Base-by-base conservation (phyloP, 1,284 basidiomycete genomes). In the Cryptococcus sp. region DNA sequence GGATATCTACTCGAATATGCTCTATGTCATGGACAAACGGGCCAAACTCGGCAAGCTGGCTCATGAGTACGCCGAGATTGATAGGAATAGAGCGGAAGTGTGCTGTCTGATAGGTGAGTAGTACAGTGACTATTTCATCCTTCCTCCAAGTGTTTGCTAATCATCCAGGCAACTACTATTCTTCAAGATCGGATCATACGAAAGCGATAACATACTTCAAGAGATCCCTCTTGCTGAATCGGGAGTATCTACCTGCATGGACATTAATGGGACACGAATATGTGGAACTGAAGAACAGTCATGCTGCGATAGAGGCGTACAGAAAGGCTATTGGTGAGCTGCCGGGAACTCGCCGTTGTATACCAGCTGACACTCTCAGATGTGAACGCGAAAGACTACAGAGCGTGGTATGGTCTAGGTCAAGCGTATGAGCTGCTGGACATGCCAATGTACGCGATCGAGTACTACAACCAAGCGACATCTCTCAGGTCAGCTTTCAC, bases 231-330 rank as follows among this genome's bases (percentile, higher is more conserved):
- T 87, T 94, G 66, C 83, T 99, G 50, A 95, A 99, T 76, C 83
- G 89, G 59, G 92, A 90, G 4, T 98, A 94, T 76, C 81, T 98
- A 30, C 88, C 91, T 3, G 96, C 96, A 4, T 99, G 96, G 96
- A 98, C 95, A n/a, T 77, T 98, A 59, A 92, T 99, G 87, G 96
- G 96, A 0, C 96, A 98, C 75, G 96, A 98, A 75, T 98, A 92
- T 70, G 88, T 98, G 53, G 96, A 98, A 79, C 86, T 98, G 83
- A 98, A 98, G 78, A 98, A 99, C 76, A 91, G 91, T 14, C 94
- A 98, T 80, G 95, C 96, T 2, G 96, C 96, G 1, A 95, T 98
- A 54, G 96, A 98, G 77, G 90, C 93, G 33, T 99, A 98, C 77
- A 84, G 96, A 49, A 84, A 92, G 69, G 96, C 95, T 54, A 86